A percentile compares a stretch with the other conserved stretches of the same genome.
phyloP scores from a whole-genome alignment of 371 early-diverging fungal species.

The Coemansia sp. region DNA sequence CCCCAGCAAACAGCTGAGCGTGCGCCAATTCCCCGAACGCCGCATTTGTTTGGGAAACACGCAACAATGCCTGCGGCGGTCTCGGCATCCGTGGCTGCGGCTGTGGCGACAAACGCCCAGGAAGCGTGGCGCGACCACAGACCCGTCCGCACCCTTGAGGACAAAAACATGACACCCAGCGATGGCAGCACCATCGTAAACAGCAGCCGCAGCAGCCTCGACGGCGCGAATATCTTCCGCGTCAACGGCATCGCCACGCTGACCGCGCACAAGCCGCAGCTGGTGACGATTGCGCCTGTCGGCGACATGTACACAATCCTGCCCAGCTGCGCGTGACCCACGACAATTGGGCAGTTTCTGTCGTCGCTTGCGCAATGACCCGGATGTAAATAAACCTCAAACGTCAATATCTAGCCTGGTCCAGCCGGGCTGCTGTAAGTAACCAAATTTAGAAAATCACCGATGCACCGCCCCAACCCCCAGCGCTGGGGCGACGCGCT shows the following conservation, averaged over 20 bases:
- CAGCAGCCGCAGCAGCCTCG: neutral
- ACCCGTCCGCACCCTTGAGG: neutral
- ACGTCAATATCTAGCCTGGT: too few relatives aligned
- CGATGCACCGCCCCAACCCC: neutral
- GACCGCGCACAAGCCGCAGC: conserved; percentile 20
- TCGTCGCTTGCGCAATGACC: neutral
- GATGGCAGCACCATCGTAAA: neutral
- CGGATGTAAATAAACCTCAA: neutral
- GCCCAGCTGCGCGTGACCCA: conserved; percentile 2
- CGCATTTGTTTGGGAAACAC: neutral
- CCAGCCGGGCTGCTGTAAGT: too few relatives aligned
- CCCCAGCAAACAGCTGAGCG: neutral
- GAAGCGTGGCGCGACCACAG: neutral
- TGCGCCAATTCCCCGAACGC: neutral
- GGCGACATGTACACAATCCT: conserved; percentile 14
- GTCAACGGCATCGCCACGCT: conserved; percentile 2
- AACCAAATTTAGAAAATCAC: neutral
- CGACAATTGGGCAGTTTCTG: neutral
- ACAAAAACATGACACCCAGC: neutral
- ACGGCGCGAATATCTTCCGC: neutral
- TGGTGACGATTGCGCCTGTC: conserved; percentile 20
- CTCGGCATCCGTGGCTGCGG: conserved; percentile 2
- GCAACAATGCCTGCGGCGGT: neutral
- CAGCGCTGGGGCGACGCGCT: neutral
- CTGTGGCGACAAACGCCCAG: neutral